Base-by-base conservation (phyloP, 345 rosid genomes). In the Combretum micranthum region DNA sequence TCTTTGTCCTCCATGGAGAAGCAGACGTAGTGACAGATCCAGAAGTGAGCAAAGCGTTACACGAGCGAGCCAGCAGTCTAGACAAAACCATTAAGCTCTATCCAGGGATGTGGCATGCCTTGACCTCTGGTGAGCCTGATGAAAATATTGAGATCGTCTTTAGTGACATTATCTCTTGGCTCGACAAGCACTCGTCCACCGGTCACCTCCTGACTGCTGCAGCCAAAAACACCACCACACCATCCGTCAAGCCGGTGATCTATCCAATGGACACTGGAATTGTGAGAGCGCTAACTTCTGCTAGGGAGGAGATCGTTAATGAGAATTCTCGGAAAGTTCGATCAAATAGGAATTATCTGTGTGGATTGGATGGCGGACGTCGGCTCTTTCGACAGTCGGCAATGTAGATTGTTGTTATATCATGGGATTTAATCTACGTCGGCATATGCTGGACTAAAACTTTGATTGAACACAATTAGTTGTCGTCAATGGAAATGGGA, bases 21-120 rank as follows among this genome's bases (percentile, higher is more conserved):
- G 94, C 91, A 6, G 99, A 93, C 62, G 84, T 44, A 5, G 91
- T 93, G 53, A 93, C 99, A 2, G 99, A 89, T 55, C 99, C 99
- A 16, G 99, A 89, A 80, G 77, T 85, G 64, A 92, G 99, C 81
- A 93, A 89, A 74, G 91, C 86, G 0, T 64, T 93, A 74, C 86
- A 82, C 15, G 81, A 64, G 69, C 77, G 64, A 72, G 87, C 96
- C 3, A 65, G 90, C 55, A 76, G 96, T 70, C 50, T 26, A 26
- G 99, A 93, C 79, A 89, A 89, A 81, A 93, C 89, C 55, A 77
- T 93, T 0, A 85, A 78, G 47, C 67, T 93, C 43, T 93, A 89
- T 63, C 84, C 87, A 0, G 96, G 94, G 44, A 93, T 93, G 99
- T 93, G 99, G 99, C 99, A 93, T 43, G 89, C 62, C 13, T 65